phyloP scores from a whole-genome alignment of 2,329 filamentous ascomycete species.

The Neoarthrinium moseri region DNA sequence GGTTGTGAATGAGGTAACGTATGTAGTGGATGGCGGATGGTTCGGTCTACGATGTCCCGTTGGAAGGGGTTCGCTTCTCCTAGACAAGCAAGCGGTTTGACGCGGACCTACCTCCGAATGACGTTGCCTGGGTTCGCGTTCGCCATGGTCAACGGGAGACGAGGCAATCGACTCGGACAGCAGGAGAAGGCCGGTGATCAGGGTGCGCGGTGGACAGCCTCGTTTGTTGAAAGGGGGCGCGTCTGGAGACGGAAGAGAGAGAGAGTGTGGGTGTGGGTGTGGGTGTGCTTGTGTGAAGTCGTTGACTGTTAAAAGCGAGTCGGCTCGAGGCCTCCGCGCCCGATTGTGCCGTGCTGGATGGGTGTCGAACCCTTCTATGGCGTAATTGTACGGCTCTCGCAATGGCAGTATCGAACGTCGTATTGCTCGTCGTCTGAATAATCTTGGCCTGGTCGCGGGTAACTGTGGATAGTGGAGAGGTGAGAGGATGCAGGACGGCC shows the following conservation, averaged over 20 bases:
- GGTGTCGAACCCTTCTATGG: not conserved
- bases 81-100: too few relatives aligned
- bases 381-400: not conserved
- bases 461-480: not conserved
- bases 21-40: too few relatives aligned
- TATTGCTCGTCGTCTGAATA: conserved; percentile 1
- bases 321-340: conserved; percentile 13
- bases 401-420: conserved; percentile 1
- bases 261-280: too few relatives aligned
- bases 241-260: not conserved
- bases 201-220: not conserved
- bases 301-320: conserved; percentile 3
- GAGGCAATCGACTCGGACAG: not conserved
- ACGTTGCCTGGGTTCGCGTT: conserved; percentile 37
- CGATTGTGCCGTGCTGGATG: conserved; percentile 2
- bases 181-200: not conserved
- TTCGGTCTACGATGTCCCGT: not conserved
- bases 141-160: conserved; percentile 22
- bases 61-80: not conserved
- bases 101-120: conserved; percentile 40
- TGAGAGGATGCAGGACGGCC: not conserved
- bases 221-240: not conserved
- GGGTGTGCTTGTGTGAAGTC: too few relatives aligned
- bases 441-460: not conserved
- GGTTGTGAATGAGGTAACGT: too few relatives aligned